These are phyloP conservation scores for Dictyophora rubrovolvata DNA, from an alignment of 768 basidiomycete genomes.

Conservation along the genomic window DNA sequence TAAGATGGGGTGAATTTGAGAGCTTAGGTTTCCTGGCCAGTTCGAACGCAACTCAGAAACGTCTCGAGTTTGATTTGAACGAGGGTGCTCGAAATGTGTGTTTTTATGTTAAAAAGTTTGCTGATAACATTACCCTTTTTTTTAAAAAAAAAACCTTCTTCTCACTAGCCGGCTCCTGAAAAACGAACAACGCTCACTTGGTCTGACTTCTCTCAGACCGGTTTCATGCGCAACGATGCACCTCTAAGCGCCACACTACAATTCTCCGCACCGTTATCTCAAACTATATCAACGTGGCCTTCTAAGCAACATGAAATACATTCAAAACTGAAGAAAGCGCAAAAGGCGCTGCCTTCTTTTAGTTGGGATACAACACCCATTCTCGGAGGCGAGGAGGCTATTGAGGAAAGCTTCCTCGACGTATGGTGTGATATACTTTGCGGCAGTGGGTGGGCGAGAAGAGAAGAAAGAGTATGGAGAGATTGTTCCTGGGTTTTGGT, in stretches of 20 bases:
- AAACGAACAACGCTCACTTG: conserved; percentile 83
- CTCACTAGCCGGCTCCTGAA: conserved; percentile 43
- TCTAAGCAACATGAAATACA: conserved; percentile 60
- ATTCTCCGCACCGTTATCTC: conserved; percentile 49
- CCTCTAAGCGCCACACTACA: conserved; percentile 74
- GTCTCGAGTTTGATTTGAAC: conserved; percentile 86
- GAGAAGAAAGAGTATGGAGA: conserved; percentile 64
- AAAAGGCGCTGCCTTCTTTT: conserved; percentile 73
- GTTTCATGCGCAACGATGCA: conserved; percentile 71
- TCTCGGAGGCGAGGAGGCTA: conserved; percentile 57
- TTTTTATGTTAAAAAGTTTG: too few relatives aligned
- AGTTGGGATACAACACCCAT: conserved; percentile 87
- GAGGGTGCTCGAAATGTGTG: conserved; percentile 71
- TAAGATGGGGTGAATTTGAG: conserved; percentile 92
- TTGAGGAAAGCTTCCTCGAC: conserved; percentile 87
- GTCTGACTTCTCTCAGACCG: conserved; percentile 79
- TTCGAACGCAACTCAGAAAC: conserved; percentile 44
- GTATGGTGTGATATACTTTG: conserved; percentile 77
- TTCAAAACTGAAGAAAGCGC: conserved; percentile 75
- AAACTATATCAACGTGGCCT: conserved; percentile 65
- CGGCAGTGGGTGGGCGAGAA: conserved; percentile 72
- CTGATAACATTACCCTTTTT: too few relatives aligned
- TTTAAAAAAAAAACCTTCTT: too few relatives aligned
- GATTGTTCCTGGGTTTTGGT: conserved; percentile 93
- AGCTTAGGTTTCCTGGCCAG: conserved; percentile 60